Evolutionary conservation across 2,329 filamentous ascomycete species (phyloP), one percentile per base, ranked within the genome.

Genomic region (Curvularia spicifera): DNA sequence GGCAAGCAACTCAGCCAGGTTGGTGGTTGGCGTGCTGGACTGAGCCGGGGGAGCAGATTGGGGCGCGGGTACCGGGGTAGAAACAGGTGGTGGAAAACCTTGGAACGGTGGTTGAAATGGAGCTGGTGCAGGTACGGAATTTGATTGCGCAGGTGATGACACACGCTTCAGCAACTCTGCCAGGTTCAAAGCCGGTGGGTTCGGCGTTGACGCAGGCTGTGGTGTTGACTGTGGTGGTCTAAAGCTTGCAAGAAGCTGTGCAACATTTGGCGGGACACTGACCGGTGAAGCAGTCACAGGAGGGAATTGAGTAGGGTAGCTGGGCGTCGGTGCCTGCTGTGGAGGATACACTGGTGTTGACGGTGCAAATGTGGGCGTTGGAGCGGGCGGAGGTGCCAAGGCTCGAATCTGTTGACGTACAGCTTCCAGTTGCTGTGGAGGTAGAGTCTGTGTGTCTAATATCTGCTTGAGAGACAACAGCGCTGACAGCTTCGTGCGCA

Each of bases 321-420:
- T 35, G 22, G 65, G 47, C 22, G 68, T 55, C 40, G 64, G 47
- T 37, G 64, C 53, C 39, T 67, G 70, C 28, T 65, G 77, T 55
- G 68, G 69, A 50, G 72, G 66, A 33, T 64, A 70, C 20, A 65
- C 70, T 59, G 73, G 69, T 13, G 73, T 66, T 20, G 77, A 53
- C 12, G 64, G 57, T 39, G 63, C 53, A 68, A 77, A 77, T 71
- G 71, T 69, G 20, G 78, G 75, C 39, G 67, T 64, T n/a, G 70
- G 67, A 40, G 82, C 82, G 77, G 87, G 81, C 72, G 85, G 85
- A 79, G 82, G 87, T 35, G 80, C 85, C 76, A 97, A 85, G 77
- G 88, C 87, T 76, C 89, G 87, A 78, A 97, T 88, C 84, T 95
- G 91, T 75, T 89, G 88, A 78, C 89, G 91, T 78, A 97, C 90